phyloP scores from a whole-genome alignment of 1,284 basidiomycete species.

The Inonotus obliquus region DNA sequence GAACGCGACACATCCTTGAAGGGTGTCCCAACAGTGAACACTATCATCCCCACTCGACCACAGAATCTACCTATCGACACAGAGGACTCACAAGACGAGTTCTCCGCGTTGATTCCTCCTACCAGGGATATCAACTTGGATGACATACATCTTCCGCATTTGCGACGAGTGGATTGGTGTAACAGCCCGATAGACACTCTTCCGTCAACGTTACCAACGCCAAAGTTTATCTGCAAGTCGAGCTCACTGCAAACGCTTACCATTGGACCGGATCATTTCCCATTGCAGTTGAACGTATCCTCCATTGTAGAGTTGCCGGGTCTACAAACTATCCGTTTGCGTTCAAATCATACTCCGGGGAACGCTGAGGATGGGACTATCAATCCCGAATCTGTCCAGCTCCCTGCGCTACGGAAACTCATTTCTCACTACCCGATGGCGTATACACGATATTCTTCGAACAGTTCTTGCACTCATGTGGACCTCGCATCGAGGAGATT shows the following conservation, averaged over 20 bases:
- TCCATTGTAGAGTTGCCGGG: slow-evolving; percentile 1
- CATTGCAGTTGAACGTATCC: neutral
- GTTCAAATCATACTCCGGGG: neutral
- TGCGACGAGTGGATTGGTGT: neutral
- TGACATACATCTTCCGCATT: neutral
- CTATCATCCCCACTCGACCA: slow-evolving; percentile 4
- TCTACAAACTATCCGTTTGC: slow-evolving; percentile 1
- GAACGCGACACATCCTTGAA: neutral
- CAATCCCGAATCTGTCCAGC: neutral
- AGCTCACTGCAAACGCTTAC: neutral
- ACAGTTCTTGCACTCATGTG: neutral
- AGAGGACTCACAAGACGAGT: neutral
- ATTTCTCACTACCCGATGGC: neutral
- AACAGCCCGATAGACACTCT: neutral
- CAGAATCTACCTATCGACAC: neutral
- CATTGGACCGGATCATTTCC: slow-evolving; percentile 9
- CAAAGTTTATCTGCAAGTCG: slow-evolving; percentile 1
- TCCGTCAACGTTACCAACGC: neutral
- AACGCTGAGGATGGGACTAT: neutral
- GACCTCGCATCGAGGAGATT: neutral
- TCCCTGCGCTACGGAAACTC: slow-evolving; percentile 1
- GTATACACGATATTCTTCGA: slow-evolving; percentile 7
- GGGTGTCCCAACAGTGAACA: slow-evolving; percentile 7
- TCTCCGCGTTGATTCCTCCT: neutral
- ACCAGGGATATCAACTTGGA: neutral